Conservation (phyloP, 1,139 yeast genomes). For the Suhomyces bokatorum region DNA sequence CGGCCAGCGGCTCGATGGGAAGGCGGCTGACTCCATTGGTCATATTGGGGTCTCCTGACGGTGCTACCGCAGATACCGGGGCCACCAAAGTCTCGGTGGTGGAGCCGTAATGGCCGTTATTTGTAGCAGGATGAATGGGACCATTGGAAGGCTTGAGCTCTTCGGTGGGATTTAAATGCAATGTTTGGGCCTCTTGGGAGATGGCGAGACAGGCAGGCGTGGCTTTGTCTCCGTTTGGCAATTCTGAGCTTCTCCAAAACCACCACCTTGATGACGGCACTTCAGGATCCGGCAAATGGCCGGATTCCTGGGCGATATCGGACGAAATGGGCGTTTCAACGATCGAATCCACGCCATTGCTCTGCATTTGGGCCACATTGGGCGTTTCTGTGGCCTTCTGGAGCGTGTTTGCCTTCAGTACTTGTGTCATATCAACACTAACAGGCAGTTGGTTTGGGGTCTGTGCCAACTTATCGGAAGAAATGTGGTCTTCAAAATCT, state of each 20-base stretch:
- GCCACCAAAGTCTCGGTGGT: background rate
- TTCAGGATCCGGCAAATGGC: background rate
- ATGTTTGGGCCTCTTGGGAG: background rate
- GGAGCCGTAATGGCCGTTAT: background rate
- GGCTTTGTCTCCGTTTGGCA: background rate
- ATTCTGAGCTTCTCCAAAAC: background rate
- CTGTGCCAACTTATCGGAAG: background rate
- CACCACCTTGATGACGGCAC: background rate
- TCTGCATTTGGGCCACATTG: background rate
- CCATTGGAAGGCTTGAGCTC: background rate
- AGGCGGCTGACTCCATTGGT: background rate
- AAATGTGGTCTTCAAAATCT: too few species aligned
- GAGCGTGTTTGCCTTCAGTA: too few species aligned
- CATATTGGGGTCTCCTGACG: background rate
- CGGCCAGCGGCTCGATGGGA: background rate
- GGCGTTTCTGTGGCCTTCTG: too few species aligned
- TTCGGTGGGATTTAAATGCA: background rate
- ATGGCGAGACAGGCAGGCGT: background rate
- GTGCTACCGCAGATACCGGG: background rate
- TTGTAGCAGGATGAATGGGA: background rate
- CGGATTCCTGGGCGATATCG: background rate
- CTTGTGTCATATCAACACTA: too few species aligned
- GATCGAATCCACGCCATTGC: background rate
- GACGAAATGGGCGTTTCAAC: background rate
- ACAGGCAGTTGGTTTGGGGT: background rate